phyloP scores from a whole-genome alignment of 352 stramenopile genomes.

The Pythium periplocum region DNA sequence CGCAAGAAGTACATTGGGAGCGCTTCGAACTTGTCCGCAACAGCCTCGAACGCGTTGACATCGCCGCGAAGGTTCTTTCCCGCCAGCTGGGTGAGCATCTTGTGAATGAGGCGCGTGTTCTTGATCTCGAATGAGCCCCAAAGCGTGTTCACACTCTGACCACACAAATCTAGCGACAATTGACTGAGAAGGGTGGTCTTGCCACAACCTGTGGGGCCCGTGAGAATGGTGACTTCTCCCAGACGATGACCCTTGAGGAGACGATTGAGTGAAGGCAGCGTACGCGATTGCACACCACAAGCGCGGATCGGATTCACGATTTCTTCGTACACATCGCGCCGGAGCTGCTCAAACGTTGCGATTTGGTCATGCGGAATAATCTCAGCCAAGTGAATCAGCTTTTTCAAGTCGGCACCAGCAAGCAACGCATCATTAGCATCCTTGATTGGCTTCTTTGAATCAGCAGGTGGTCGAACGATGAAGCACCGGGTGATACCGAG shows the following conservation, averaged over 20 bases:
- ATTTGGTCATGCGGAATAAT: slow-evolving; percentile 92
- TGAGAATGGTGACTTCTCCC: slow-evolving; percentile 98
- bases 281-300: slow-evolving; percentile 88
- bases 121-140: slow-evolving; percentile 99
- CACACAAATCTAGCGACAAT: slow-evolving; percentile 87
- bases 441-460: slow-evolving; percentile 74
- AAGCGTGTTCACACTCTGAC: slow-evolving; percentile 95
- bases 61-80: slow-evolving; percentile 65
- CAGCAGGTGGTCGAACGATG: slow-evolving; percentile 79
- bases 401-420: slow-evolving; percentile 81
- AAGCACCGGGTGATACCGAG: slow-evolving; percentile 89
- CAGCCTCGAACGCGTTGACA: slow-evolving; percentile 70
- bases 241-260: slow-evolving; percentile 96
- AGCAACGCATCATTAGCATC: slow-evolving; percentile 98
- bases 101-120: slow-evolving; percentile 96
- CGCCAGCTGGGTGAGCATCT: slow-evolving; percentile 96
- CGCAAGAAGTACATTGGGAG: slow-evolving; percentile 98
- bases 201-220: slow-evolving; percentile 94
- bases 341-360: slow-evolving; percentile 90
- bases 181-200: slow-evolving; percentile 94
- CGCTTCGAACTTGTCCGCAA: slow-evolving; percentile 88
- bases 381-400: slow-evolving; percentile 79
- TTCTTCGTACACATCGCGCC: slow-evolving; percentile 92
- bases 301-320: slow-evolving; percentile 94
- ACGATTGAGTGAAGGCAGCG: slow-evolving; percentile 92